Evolutionary conservation across 2,329 filamentous ascomycete species (phyloP), one percentile per base, ranked within the genome.

Genomic region (Hirsutella minnesotensis): DNA sequence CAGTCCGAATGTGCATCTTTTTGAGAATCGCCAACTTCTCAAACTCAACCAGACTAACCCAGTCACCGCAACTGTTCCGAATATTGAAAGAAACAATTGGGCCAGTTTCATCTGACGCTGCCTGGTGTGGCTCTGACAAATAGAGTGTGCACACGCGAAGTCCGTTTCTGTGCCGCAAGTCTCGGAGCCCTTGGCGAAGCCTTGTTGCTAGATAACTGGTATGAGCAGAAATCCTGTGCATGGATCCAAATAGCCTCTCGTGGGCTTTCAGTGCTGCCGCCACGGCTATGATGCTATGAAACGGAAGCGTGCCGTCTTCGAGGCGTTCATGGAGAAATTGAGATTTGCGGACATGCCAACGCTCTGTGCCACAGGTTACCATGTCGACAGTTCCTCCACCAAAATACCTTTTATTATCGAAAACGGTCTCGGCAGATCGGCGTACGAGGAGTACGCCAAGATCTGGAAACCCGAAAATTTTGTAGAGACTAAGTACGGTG

Each of bases 391-490:
- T 96, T 3, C 92, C 92, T 7, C 90, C 92, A 5, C 90, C 90
- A 62, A 98, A 98, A 54, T 94, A 98, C 47, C 68, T 79, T 46
- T 87, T 77, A 35, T 69, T 67, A 27, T 74, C 66, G 38, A 95
- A 79, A 3, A 82, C 57, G 33, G 71, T 59, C 7, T 75, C 77
- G 12, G 84, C 76, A 27, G 76, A 70, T 51, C 86, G 88, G 35
- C 83, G 79, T 12, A 96, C 79, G 24, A 96, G 79, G 45, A 98
- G 64, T 1, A 81, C 88, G 2, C 90, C 90, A 2, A 96, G 68
- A 57, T 96, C 86, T 0, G 90, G 90, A 50, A 95, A 95, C 1
- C 92, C 90, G 59, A 96, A 96, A n/a, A 95, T 89, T 60, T 96
- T 98, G 66, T 95, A 94, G 49, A 96, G 79, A 60, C 89, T 95